Conservation (phyloP, 2,329 filamentous ascomycete genomes). For the Didymella lethalis region DNA sequence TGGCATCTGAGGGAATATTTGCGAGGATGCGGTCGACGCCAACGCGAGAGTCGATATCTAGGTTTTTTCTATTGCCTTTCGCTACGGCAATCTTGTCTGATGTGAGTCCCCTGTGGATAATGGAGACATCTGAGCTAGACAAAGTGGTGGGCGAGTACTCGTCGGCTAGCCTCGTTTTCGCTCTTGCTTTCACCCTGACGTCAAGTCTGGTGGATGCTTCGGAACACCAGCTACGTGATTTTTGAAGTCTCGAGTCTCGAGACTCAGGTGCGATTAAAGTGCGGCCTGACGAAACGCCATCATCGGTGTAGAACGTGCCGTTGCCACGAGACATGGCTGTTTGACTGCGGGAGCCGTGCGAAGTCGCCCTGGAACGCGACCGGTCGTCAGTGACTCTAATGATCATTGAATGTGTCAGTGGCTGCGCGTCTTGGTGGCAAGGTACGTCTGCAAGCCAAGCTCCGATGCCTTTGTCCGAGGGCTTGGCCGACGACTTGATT, state of each 20-base stretch:
- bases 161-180: constrained; percentile 18
- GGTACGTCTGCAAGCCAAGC: constrained; percentile 44
- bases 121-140: constrained; percentile 37
- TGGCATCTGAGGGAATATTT: constrained; percentile 36
- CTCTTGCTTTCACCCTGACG: constrained; percentile 23
- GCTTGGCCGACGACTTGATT: constrained; percentile 15
- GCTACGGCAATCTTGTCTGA: constrained; percentile 43
- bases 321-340: constrained; percentile 28
- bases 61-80: constrained; percentile 35
- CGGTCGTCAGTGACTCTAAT: constrained; percentile 22
- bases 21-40: constrained; percentile 42
- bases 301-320: constrained; percentile 44
- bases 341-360: constrained; percentile 24
- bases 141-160: constrained; percentile 31
- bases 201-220: constrained; percentile 24
- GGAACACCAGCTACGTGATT: constrained; percentile 36
- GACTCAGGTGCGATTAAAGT: constrained; percentile 29
- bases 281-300: constrained; percentile 32
- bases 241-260: constrained; percentile 26
- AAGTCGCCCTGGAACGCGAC: constrained; percentile 23
- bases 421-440: constrained; percentile 29
- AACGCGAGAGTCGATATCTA: constrained; percentile 35
- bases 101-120: constrained; percentile 38
- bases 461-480: constrained; percentile 34
- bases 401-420: constrained; percentile 30